Conservation (phyloP, 805 yeast genomes). For the Barnettozyma sucrosica region DNA sequence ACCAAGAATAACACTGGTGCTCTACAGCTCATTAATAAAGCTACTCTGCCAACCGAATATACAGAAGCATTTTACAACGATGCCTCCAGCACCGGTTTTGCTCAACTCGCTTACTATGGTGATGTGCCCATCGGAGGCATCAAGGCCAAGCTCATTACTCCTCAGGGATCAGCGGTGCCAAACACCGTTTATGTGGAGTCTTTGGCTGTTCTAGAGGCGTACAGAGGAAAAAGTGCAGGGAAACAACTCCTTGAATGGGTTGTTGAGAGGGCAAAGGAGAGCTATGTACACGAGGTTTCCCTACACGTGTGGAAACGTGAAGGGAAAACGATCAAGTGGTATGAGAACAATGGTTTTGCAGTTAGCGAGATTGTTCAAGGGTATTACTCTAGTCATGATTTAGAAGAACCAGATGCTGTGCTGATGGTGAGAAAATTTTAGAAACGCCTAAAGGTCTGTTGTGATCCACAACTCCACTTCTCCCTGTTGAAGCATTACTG, state of each 20-base stretch:
- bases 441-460: neutral
- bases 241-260: constrained; percentile 49
- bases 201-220: constrained; percentile 60
- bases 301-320: constrained; percentile 48
- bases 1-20: constrained; percentile 56
- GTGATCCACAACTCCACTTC: no score
- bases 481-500: no score
- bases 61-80: constrained; percentile 47
- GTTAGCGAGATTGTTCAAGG: constrained; percentile 32
- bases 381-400: constrained; percentile 43
- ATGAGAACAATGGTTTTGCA: constrained; percentile 43
- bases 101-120: constrained; percentile 41
- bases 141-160: constrained; percentile 46
- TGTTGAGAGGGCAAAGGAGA: constrained; percentile 47
- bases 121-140: constrained; percentile 81
- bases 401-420: constrained; percentile 44
- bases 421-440: neutral
- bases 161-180: constrained; percentile 41
- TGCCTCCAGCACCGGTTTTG: constrained; percentile 43
- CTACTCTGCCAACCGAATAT: constrained; percentile 46
- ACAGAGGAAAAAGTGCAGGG: constrained; percentile 60
- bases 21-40: constrained; percentile 49
- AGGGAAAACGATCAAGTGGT: constrained; percentile 43
- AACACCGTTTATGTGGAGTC: constrained; percentile 58
- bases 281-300: constrained; percentile 47